A percentile compares a stretch with the other conserved stretches of the same genome.
Conservation (phyloP, 2,329 filamentous ascomycete species). For the Colletotrichum karsti region DNA sequence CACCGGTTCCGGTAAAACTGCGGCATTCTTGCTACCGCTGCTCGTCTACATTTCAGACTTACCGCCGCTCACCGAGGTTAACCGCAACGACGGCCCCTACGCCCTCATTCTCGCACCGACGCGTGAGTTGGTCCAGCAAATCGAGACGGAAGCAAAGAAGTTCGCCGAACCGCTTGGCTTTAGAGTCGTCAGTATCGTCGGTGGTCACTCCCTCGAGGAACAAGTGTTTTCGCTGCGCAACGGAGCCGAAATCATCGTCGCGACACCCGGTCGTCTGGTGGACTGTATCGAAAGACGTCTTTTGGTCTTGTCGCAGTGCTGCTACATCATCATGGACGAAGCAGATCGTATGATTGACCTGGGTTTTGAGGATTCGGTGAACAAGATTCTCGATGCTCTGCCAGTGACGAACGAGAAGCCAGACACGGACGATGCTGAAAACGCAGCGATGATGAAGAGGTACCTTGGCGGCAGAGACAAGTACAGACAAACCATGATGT, state of each 20-base stretch:
- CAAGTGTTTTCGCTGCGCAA: slow-evolving; percentile 90
- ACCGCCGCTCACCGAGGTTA: slow-evolving; percentile 82
- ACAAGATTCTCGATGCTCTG: slow-evolving; percentile 94
- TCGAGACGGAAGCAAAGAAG: slow-evolving; percentile 91
- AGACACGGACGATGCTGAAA: slow-evolving; percentile 90
- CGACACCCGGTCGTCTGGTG: slow-evolving; percentile 95
- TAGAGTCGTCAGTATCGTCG: slow-evolving; percentile 96
- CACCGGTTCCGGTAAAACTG: slow-evolving; percentile 98
- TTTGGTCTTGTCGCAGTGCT: slow-evolving; percentile 93
- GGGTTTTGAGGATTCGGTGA: slow-evolving; percentile 96
- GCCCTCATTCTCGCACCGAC: slow-evolving; percentile 97
- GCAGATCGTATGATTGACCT: slow-evolving; percentile 99
- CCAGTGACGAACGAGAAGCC: slow-evolving; percentile 95
- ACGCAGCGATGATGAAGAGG: slow-evolving; percentile 83
- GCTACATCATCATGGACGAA: slow-evolving; percentile 99
- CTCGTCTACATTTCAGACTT: slow-evolving; percentile 94
- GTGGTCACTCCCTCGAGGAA: slow-evolving; percentile 94
- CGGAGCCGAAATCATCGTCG: slow-evolving; percentile 96
- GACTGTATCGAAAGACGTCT: slow-evolving; percentile 96
- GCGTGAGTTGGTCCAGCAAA: slow-evolving; percentile 96
- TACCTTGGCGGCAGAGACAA: slow-evolving; percentile 79
- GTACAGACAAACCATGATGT: slow-evolving; percentile 99
- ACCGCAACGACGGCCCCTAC: slow-evolving; percentile 95
- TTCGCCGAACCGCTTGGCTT: slow-evolving; percentile 92
- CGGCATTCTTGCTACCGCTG: slow-evolving; percentile 90